Evolutionary conservation across 306 rosid genomes (phyloP).

Genomic region (Neltuma alba): DNA sequence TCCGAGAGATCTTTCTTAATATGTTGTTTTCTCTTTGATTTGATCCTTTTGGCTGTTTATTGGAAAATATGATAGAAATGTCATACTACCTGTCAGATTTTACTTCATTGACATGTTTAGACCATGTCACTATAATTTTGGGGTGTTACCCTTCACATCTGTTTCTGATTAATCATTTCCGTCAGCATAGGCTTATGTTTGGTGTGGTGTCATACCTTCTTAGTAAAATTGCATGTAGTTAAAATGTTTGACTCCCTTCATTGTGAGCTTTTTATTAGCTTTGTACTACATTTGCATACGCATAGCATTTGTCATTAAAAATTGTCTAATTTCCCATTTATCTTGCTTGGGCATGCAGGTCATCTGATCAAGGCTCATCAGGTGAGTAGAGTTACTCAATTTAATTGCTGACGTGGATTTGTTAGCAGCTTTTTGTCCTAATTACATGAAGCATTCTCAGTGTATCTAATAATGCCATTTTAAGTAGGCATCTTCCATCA

Average conservation of each 20-base stretch:
- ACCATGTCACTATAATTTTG: background rate
- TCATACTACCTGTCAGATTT: background rate
- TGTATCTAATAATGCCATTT: constrained; percentile 2
- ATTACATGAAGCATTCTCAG: constrained; percentile 14
- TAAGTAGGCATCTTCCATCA: background rate
- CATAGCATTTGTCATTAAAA: constrained; percentile 10
- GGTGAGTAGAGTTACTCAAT: constrained; percentile 57
- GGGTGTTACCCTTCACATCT: background rate
- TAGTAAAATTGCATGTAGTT: background rate
- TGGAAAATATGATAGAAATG: constrained; percentile 5
- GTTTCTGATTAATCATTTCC: background rate
- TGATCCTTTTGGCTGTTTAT: constrained; percentile 23
- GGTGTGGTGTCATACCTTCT: background rate
- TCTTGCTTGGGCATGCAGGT: constrained; percentile 48
- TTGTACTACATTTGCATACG: constrained; percentile 8
- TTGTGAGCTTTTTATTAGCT: constrained; percentile 12
- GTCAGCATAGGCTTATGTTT: background rate
- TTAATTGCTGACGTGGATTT: background rate
- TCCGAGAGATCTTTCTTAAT: constrained; percentile 19
- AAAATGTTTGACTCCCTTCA: background rate
- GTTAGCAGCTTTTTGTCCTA: constrained; percentile 24
- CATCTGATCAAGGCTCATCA: constrained; percentile 78
- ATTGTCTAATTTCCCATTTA: constrained; percentile 33
- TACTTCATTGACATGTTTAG: background rate
- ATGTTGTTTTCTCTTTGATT: constrained; percentile 21